phyloP scores from a whole-genome alignment of 768 basidiomycete genomes.

The Leucocoprinus sp. region DNA sequence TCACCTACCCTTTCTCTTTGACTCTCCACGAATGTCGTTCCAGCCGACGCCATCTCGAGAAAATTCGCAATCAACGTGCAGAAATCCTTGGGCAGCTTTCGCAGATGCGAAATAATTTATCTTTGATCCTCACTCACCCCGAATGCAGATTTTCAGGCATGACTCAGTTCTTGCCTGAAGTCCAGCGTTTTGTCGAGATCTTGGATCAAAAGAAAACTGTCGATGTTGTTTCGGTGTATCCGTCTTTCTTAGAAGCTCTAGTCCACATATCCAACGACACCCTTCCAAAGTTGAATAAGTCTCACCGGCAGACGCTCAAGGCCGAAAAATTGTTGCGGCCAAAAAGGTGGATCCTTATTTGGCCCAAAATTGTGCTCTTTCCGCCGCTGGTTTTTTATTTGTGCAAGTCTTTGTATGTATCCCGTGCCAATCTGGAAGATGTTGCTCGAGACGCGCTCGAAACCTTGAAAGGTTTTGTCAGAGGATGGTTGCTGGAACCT shows the following conservation, averaged over 20 bases:
- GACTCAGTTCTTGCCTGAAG: constrained; percentile 3
- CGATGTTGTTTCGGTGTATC: constrained; percentile 4
- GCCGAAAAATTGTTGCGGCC: constrained; percentile 13
- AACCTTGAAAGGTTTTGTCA: constrained; percentile 65
- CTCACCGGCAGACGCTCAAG: constrained; percentile 12
- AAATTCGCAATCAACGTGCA: constrained; percentile 60
- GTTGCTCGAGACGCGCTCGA: constrained; percentile 46
- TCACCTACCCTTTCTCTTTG: constrained; percentile 51
- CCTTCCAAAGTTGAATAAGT: neutral
- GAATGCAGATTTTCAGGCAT: constrained; percentile 15
- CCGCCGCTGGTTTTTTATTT: constrained; percentile 54
- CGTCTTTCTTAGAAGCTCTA: constrained; percentile 1
- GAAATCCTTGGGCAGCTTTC: constrained; percentile 58
- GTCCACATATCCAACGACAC: constrained; percentile 9
- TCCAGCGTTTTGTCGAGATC: constrained; percentile 8
- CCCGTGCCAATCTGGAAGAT: constrained; percentile 41
- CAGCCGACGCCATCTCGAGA: constrained; percentile 52
- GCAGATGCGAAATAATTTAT: constrained; percentile 40
- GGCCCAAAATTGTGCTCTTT: constrained; percentile 75
- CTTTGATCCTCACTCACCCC: constrained; percentile 18
- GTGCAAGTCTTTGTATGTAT: constrained; percentile 44
- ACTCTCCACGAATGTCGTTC: constrained; percentile 58
- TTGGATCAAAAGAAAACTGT: constrained; percentile 11
- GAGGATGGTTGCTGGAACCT: constrained; percentile 83
- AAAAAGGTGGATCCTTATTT: constrained; percentile 41